Evolutionary conservation across 495 filamentous ascomycete species (phyloP).

Genomic region (Aspergillus conjunctus): DNA sequence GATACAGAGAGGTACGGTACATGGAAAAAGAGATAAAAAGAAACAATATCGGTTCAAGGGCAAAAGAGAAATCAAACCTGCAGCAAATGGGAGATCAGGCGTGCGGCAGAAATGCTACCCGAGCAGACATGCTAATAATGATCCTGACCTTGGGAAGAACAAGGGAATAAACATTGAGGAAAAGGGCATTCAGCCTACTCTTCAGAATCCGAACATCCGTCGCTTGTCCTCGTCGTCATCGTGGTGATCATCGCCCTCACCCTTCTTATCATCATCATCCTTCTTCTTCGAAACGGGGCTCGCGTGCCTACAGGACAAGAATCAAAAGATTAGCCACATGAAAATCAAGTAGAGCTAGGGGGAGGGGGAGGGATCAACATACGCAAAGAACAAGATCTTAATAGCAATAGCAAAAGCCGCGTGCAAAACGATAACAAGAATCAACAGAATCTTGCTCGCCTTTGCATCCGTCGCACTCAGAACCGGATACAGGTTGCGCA

Average conservation of each 20-base stretch:
- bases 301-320: slow-evolving; percentile 49
- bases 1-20: slow-evolving; percentile 4
- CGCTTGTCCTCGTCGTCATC: slow-evolving; percentile 34
- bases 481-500: slow-evolving; percentile 92
- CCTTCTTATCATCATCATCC: slow-evolving; percentile 41
- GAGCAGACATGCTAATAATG: slow-evolving; percentile 6
- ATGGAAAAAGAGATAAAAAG: slow-evolving; percentile 3
- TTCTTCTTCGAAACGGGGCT: slow-evolving; percentile 64
- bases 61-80: background rate
- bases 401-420: slow-evolving; percentile 87
- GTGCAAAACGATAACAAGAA: slow-evolving; percentile 82
- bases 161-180: background rate
- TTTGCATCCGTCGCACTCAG: slow-evolving; percentile 89
- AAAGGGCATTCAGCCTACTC: background rate
- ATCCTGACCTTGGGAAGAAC: background rate
- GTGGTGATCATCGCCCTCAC: slow-evolving; percentile 30
- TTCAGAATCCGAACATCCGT: slow-evolving; percentile 33
- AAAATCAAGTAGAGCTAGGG: background rate
- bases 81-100: background rate
- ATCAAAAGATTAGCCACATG: slow-evolving; percentile 7
- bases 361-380: slow-evolving; percentile 25
- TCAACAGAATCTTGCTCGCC: slow-evolving; percentile 82
- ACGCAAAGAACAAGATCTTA: slow-evolving; percentile 95
- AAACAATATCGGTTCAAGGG: background rate
- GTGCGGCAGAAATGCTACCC: slow-evolving; percentile 9